phyloP scores from a whole-genome alignment of 257 asterid species.

The Scutellaria barbata region DNA sequence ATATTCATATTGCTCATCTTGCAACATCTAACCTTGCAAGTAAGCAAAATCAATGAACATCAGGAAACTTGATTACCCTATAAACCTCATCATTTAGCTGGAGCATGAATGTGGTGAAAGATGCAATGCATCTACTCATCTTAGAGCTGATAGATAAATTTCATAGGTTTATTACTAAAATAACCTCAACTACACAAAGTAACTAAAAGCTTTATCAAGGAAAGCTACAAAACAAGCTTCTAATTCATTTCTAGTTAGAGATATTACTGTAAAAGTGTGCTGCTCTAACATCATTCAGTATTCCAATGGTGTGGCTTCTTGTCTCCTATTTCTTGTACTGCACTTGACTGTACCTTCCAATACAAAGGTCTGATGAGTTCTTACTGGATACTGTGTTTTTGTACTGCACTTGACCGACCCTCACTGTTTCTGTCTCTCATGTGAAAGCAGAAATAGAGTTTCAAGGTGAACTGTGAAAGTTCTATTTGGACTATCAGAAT shows the following conservation, averaged over 20 bases:
- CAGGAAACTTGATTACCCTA: too few relatives aligned
- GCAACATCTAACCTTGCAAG: too few relatives aligned
- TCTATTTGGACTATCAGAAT: background rate
- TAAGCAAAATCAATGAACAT: too few relatives aligned
- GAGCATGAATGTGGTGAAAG: too few relatives aligned
- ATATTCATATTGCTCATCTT: too few relatives aligned
- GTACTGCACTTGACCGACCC: too few relatives aligned
- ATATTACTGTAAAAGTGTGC: background rate
- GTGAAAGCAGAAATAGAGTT: background rate
- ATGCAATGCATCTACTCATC: too few relatives aligned
- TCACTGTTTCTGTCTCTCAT: background rate
- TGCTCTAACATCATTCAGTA: background rate
- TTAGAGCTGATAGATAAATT: too few relatives aligned
- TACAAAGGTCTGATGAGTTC: background rate
- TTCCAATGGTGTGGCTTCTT: background rate
- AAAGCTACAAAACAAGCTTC: background rate
- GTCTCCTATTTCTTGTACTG: background rate
- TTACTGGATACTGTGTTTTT: background rate
- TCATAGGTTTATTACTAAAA: too few relatives aligned
- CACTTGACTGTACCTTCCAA: background rate
- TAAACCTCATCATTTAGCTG: too few relatives aligned
- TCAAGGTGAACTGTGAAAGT: background rate
- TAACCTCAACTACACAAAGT: too few relatives aligned
- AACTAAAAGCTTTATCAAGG: background rate
- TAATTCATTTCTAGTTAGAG: background rate